A percentile compares a stretch with the other conserved stretches of the same genome.
phyloP scores from a whole-genome alignment of 108 stramenopile species.

The Hondaea fermentalgiana region DNA sequence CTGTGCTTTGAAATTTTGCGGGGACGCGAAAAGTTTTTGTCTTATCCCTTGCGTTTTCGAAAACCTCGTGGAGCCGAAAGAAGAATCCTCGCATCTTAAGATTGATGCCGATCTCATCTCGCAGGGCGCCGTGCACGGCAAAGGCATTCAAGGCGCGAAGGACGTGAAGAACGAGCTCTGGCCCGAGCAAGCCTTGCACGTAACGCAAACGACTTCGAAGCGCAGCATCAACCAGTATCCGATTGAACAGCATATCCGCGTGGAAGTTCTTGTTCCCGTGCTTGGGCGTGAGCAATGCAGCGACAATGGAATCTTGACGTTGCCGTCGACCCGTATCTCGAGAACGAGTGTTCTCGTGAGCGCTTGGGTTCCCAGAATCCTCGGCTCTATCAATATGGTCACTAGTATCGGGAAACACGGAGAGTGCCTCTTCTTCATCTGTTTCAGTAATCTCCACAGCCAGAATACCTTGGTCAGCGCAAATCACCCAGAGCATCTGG shows the following conservation, averaged over 20 bases:
- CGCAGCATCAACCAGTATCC: not conserved
- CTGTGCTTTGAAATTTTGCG: not conserved
- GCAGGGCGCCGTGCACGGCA: not conserved
- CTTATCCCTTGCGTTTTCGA: not conserved
- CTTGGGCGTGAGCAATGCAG: too few species aligned
- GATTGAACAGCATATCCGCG: too few species aligned
- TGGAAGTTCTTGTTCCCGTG: too few species aligned
- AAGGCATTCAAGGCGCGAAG: not conserved
- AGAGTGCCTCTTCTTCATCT: not conserved
- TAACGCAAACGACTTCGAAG: not conserved
- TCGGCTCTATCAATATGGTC: too few species aligned
- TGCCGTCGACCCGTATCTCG: too few species aligned
- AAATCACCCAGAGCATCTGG: not conserved
- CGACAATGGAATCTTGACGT: too few species aligned
- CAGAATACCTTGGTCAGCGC: not conserved
- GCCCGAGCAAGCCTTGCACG: not conserved
- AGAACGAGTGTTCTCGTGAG: too few species aligned
- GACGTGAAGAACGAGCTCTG: not conserved
- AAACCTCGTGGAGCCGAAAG: not conserved
- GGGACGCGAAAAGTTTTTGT: not conserved
- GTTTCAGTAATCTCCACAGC: not conserved
- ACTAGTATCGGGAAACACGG: too few species aligned
- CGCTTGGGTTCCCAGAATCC: too few species aligned
- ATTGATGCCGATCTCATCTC: not conserved
- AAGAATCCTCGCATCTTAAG: not conserved